phyloP scores from a whole-genome alignment of 352 stramenopile genomes.

The Aphanomyces cochlioides region DNA sequence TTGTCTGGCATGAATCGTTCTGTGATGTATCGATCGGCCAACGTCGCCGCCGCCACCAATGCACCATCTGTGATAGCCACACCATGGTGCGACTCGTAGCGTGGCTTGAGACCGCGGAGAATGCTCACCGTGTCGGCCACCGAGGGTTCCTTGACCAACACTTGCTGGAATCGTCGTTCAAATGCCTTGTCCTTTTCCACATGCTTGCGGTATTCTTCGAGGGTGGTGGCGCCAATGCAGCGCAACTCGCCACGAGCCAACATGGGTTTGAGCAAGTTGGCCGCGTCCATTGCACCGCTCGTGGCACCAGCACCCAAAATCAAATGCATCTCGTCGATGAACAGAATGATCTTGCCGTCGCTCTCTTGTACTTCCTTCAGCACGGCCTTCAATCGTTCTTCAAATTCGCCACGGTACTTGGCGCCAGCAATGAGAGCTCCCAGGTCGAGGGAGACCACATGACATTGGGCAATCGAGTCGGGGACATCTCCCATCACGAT shows the following conservation, averaged over 20 bases:
- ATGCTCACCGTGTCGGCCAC: slow-evolving; percentile 96
- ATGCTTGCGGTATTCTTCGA: slow-evolving; percentile 97
- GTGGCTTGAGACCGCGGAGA: slow-evolving; percentile 91
- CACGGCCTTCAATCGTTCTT: slow-evolving; percentile 95
- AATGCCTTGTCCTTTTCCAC: slow-evolving; percentile 99
- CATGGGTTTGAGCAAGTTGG: slow-evolving; percentile 98
- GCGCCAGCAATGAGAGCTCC: slow-evolving; percentile 94
- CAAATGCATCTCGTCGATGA: slow-evolving; percentile 98
- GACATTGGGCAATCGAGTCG: slow-evolving; percentile 83
- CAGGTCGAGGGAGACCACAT: slow-evolving; percentile 95
- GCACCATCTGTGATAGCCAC: slow-evolving; percentile 93
- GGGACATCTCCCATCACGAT: slow-evolving; percentile 97
- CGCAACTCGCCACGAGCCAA: slow-evolving; percentile 94
- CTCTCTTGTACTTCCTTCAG: slow-evolving; percentile 92
- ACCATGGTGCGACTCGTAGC: slow-evolving; percentile 97
- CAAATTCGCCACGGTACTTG: slow-evolving; percentile 98
- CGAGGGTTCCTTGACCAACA: slow-evolving; percentile 91
- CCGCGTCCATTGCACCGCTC: slow-evolving; percentile 94
- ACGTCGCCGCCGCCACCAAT: slow-evolving; percentile 91
- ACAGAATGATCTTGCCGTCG: slow-evolving; percentile 96
- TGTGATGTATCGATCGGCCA: slow-evolving; percentile 93
- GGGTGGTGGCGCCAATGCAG: slow-evolving; percentile 97
- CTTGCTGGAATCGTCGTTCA: slow-evolving; percentile 96
- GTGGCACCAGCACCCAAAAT: slow-evolving; percentile 93
- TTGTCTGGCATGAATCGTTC: slow-evolving; percentile 92